Percentiles rank a stretch among this genome's conserved stretches.
Conservation (phyloP, 257 asterid species). For the Solanum clarkiae region DNA sequence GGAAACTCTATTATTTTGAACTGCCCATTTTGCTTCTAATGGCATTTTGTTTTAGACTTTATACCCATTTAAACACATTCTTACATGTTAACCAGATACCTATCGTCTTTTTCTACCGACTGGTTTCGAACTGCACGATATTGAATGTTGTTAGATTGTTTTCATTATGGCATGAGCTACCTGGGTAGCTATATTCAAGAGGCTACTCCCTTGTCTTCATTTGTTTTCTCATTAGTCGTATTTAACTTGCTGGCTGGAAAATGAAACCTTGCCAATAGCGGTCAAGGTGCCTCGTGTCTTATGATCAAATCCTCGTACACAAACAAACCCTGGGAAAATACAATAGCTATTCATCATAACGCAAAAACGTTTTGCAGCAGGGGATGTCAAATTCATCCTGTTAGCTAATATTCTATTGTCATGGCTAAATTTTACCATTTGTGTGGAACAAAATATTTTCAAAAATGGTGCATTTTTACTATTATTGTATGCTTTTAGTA, state of each 20-base stretch:
- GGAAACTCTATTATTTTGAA: background rate
- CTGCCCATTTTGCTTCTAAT: background rate
- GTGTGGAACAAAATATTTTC: background rate
- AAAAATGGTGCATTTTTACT: background rate
- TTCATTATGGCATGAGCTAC: background rate
- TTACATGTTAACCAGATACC: background rate
- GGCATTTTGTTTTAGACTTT: background rate
- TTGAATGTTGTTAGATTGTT: background rate
- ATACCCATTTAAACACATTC: too few relatives aligned
- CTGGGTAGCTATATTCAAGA: constrained; percentile 7
- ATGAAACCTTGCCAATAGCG: constrained; percentile 80
- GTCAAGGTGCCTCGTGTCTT: constrained; percentile 71
- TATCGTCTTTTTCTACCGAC: background rate
- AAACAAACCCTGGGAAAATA: constrained; percentile 65
- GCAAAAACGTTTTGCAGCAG: background rate
- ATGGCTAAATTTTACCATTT: background rate
- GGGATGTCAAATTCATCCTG: background rate
- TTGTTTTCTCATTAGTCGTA: constrained; percentile 40
- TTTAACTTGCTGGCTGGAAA: constrained; percentile 70
- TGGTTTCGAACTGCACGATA: background rate
- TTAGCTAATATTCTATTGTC: background rate
- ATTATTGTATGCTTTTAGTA: background rate
- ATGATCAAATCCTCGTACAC: constrained; percentile 89
- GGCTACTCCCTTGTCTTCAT: constrained; percentile 19
- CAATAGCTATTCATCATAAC: background rate